Conservation (phyloP, 768 basidiomycete species). For the Mycena vulgaris region DNA sequence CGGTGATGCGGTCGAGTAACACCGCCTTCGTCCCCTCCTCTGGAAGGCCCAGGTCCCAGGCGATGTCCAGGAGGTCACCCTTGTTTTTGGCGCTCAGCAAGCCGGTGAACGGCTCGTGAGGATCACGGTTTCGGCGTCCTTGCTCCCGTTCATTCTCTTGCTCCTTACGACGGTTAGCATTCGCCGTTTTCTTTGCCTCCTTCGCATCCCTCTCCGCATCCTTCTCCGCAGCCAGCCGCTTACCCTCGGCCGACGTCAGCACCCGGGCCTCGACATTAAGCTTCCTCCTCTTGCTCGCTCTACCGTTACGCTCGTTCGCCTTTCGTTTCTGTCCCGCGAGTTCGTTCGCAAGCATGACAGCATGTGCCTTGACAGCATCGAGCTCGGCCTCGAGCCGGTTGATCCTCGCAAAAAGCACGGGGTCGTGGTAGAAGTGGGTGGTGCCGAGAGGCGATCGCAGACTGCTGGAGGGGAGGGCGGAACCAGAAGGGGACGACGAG, state of each 20-base stretch:
- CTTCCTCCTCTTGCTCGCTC: constrained; percentile 4
- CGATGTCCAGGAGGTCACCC: constrained; percentile 33
- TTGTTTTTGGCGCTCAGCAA: constrained; percentile 19
- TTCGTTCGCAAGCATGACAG: not conserved
- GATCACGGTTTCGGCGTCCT: not conserved
- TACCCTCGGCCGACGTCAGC: constrained; percentile 23
- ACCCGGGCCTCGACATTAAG: constrained; percentile 13
- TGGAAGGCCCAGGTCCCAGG: not conserved
- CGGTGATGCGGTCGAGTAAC: not conserved
- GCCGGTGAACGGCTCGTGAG: not conserved
- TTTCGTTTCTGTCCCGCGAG: constrained; percentile 1
- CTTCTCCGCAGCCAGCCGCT: not conserved
- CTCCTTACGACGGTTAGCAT: not conserved
- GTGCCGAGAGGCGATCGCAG: not conserved
- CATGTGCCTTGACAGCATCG: not conserved
- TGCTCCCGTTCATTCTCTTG: constrained; percentile 9
- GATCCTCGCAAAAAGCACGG: not conserved
- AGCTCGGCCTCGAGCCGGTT: not conserved
- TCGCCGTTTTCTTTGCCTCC: constrained; percentile 3
- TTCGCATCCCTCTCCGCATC: constrained; percentile 6
- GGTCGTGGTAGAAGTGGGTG: not conserved
- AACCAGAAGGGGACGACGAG: too few species aligned
- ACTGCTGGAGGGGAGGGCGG: not conserved
- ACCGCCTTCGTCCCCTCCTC: constrained; percentile 15
- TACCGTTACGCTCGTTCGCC: not conserved